These are phyloP conservation scores for Pseudogymnoascus sp. DNA, from an alignment of 2,329 filamentous ascomycete species.

Conservation along the genomic window DNA sequence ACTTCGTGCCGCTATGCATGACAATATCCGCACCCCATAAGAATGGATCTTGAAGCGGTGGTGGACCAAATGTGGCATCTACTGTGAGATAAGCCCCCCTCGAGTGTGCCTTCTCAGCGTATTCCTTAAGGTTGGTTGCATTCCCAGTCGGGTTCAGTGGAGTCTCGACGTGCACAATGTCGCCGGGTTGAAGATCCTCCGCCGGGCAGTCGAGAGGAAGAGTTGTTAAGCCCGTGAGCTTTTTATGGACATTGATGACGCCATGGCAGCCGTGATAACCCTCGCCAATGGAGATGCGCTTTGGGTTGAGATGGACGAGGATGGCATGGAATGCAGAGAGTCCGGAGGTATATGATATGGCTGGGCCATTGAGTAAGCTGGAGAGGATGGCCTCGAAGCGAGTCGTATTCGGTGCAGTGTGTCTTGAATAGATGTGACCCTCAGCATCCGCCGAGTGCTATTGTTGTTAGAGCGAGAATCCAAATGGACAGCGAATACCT, in stretches of 20 bases:
- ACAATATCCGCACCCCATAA: slow-evolving; percentile 71
- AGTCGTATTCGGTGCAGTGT: slow-evolving; percentile 68
- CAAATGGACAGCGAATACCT: slow-evolving; percentile 25
- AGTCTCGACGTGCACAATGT: slow-evolving; percentile 87
- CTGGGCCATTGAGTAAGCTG: slow-evolving; percentile 60
- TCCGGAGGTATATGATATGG: slow-evolving; percentile 74
- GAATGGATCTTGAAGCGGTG: slow-evolving; percentile 82
- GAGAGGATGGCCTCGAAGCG: slow-evolving; percentile 79
- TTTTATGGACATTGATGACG: slow-evolving; percentile 64
- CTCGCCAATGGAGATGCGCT: slow-evolving; percentile 69
- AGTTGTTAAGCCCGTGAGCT: slow-evolving; percentile 66
- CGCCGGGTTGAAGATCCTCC: slow-evolving; percentile 62
- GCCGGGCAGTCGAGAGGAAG: slow-evolving; percentile 63
- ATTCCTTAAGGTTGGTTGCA: slow-evolving; percentile 64
- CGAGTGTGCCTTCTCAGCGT: slow-evolving; percentile 63
- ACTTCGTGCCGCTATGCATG: slow-evolving; percentile 93
- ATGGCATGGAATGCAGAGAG: slow-evolving; percentile 83
- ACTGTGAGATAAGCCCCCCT: slow-evolving; percentile 71
- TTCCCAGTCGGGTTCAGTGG: slow-evolving; percentile 86
- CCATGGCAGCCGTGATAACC: slow-evolving; percentile 95
- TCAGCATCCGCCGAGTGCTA: slow-evolving; percentile 31
- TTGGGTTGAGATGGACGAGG: slow-evolving; percentile 75
- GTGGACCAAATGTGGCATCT: slow-evolving; percentile 88
- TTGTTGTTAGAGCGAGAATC: not conserved
- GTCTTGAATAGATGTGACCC: slow-evolving; percentile 76